Percentiles rank a stretch among this genome's conserved stretches.
Evolutionary conservation across 1,284 basidiomycete species (phyloP).

Genomic region (Tausonia pullulans): DNA sequence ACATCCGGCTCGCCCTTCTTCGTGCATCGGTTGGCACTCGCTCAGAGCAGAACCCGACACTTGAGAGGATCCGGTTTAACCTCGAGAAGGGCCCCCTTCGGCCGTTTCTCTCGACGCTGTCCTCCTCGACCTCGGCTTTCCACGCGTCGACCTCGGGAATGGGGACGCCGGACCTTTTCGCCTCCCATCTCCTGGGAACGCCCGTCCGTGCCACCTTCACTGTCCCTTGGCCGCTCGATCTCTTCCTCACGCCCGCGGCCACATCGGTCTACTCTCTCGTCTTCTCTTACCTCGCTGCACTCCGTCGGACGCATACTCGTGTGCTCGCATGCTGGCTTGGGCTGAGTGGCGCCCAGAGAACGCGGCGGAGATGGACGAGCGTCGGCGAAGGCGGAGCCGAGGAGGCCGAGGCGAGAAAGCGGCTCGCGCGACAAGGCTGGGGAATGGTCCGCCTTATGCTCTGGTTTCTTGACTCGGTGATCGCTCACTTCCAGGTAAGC

Average conservation of each 20-base stretch:
- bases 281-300: constrained; percentile 69
- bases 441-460: constrained; percentile 73
- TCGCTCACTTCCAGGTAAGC: constrained; percentile 12
- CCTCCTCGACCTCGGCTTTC: constrained; percentile 18
- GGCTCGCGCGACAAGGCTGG: constrained; percentile 66
- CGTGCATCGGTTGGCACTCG: constrained; percentile 72
- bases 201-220: constrained; percentile 55
- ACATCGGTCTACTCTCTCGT: constrained; percentile 61
- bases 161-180: constrained; percentile 40
- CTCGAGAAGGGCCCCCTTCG: constrained; percentile 66
- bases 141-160: no score
- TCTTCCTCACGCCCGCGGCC: constrained; percentile 69
- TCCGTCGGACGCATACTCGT: constrained; percentile 67
- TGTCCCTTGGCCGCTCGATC: constrained; percentile 74
- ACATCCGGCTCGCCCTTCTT: constrained; percentile 65
- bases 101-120: constrained; percentile 59
- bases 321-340: constrained; percentile 71
- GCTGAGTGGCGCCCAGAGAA: constrained; percentile 68
- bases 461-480: constrained; percentile 71
- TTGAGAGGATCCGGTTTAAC: constrained; percentile 57
- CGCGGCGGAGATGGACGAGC: constrained; percentile 69
- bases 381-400: constrained; percentile 66
- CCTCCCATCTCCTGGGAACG: constrained; percentile 65
- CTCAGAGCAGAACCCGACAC: constrained; percentile 63
- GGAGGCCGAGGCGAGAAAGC: constrained; percentile 39